Evolutionary conservation across 1,284 basidiomycete species (phyloP).

Genomic region (Ustanciosporium gigantosporum): DNA sequence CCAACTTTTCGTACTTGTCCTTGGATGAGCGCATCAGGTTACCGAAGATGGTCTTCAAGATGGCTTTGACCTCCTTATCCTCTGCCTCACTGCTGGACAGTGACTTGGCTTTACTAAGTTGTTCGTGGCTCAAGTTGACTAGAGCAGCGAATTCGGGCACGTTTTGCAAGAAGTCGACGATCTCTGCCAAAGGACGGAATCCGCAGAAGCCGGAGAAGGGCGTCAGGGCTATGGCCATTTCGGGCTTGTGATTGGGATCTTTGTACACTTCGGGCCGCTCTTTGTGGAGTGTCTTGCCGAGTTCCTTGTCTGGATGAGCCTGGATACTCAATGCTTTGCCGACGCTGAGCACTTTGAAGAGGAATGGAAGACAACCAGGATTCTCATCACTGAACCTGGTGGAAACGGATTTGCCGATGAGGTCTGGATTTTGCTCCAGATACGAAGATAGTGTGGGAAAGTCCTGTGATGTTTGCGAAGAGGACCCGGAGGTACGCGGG

Average conservation of each 20-base stretch:
- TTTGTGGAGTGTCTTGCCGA: constrained; percentile 76
- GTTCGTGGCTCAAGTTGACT: constrained; percentile 7
- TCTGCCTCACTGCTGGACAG: background rate
- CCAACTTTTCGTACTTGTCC: constrained; percentile 6
- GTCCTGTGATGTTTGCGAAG: background rate
- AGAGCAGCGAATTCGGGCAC: constrained; percentile 76
- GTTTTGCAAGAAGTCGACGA: constrained; percentile 70
- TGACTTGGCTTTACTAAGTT: constrained; percentile 1
- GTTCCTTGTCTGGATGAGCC: constrained; percentile 90
- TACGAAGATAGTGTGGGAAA: constrained; percentile 23
- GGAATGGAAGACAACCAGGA: constrained; percentile 49
- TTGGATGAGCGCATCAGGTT: constrained; percentile 36
- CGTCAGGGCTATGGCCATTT: constrained; percentile 95
- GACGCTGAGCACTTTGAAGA: constrained; percentile 71
- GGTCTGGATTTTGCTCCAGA: constrained; percentile 32
- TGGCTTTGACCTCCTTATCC: constrained; percentile 8
- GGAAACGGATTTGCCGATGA: constrained; percentile 35
- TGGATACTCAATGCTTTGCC: constrained; percentile 94
- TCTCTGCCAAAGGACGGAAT: constrained; percentile 77
- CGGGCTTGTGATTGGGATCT: constrained; percentile 94
- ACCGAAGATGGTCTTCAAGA: constrained; percentile 39
- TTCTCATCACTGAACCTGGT: constrained; percentile 21
- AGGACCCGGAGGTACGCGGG: background rate
- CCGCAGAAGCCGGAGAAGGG: constrained; percentile 89
- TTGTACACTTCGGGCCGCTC: constrained; percentile 84